Conservation (phyloP, 495 filamentous ascomycete genomes). For the Glonium stellatum region DNA sequence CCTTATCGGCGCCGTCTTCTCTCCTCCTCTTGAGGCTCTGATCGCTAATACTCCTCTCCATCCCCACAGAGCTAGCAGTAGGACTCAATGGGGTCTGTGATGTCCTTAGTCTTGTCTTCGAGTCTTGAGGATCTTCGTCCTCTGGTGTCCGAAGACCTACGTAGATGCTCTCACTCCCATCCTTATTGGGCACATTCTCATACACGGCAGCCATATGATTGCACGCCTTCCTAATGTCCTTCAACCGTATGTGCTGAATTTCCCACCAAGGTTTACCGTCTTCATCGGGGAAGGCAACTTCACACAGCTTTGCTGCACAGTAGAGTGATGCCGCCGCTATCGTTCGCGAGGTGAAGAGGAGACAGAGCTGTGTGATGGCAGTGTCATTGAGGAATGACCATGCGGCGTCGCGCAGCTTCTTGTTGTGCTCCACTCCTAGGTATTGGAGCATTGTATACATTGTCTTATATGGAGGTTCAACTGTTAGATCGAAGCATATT, state of each 20-base stretch:
- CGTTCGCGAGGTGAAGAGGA: constrained; percentile 69
- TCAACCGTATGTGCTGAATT: constrained; percentile 53
- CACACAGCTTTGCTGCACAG: constrained; percentile 64
- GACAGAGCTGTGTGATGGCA: constrained; percentile 71
- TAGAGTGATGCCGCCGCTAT: constrained; percentile 84
- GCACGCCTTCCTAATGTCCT: constrained; percentile 58
- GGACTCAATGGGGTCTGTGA: constrained; percentile 11
- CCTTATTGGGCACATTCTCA: constrained; percentile 39
- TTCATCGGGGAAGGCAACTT: constrained; percentile 66
- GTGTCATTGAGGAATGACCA: constrained; percentile 93
- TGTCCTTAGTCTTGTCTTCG: constrained; percentile 19
- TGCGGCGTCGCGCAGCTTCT: constrained; percentile 68
- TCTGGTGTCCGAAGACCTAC: constrained; percentile 32
- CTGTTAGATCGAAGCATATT: constrained; percentile 86
- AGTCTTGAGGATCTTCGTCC: constrained; percentile 22
- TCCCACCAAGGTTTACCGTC: constrained; percentile 85
- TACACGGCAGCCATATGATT: constrained; percentile 69
- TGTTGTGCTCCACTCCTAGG: constrained; percentile 63
- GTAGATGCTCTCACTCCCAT: constrained; percentile 34
- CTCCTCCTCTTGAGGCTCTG: constrained; percentile 10
- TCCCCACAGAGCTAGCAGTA: constrained; percentile 1
- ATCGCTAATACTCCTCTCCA: constrained; percentile 12
- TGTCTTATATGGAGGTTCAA: constrained; percentile 75
- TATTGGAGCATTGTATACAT: constrained; percentile 70
- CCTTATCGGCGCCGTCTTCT: background rate